phyloP scores from a whole-genome alignment of 768 basidiomycete genomes.

The Mycena galericulata region DNA sequence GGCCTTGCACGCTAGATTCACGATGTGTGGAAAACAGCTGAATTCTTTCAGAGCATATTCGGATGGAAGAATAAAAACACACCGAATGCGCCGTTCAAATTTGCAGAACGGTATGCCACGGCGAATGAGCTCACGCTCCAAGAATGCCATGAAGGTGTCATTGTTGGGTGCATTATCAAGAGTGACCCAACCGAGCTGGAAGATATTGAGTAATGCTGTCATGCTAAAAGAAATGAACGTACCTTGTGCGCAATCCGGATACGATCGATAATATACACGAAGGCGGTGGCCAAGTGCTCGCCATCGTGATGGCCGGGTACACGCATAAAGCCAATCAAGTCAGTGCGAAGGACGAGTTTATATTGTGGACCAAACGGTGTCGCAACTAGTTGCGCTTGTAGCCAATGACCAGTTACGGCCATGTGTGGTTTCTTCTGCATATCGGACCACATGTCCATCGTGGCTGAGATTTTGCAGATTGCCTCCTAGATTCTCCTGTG shows the following conservation, averaged over 20 bases:
- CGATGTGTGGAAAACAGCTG: constrained; percentile 25
- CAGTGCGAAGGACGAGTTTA: constrained; percentile 40
- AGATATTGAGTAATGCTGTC: background rate
- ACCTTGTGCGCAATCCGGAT: constrained; percentile 44
- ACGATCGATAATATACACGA: constrained; percentile 46
- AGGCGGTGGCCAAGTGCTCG: constrained; percentile 48
- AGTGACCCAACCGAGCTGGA: constrained; percentile 27
- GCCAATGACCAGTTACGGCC: constrained; percentile 59
- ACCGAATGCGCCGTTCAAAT: constrained; percentile 18
- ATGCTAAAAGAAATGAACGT: background rate
- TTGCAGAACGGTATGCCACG: constrained; percentile 13
- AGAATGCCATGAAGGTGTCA: constrained; percentile 21
- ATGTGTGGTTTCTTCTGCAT: constrained; percentile 50
- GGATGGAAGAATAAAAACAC: background rate
- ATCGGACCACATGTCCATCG: constrained; percentile 54
- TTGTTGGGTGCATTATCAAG: constrained; percentile 26
- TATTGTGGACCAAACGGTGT: constrained; percentile 38
- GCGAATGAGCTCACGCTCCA: background rate
- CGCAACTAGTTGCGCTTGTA: constrained; percentile 37
- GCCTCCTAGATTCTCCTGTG: constrained; percentile 35
- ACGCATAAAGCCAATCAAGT: constrained; percentile 50
- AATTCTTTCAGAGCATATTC: no score
- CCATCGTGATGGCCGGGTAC: constrained; percentile 53
- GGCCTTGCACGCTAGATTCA: constrained; percentile 18
- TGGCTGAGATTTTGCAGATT: constrained; percentile 49